These are phyloP conservation scores for Podospora anserina DNA, from an alignment of 495 filamentous ascomycete species.

Conservation along the genomic window DNA sequence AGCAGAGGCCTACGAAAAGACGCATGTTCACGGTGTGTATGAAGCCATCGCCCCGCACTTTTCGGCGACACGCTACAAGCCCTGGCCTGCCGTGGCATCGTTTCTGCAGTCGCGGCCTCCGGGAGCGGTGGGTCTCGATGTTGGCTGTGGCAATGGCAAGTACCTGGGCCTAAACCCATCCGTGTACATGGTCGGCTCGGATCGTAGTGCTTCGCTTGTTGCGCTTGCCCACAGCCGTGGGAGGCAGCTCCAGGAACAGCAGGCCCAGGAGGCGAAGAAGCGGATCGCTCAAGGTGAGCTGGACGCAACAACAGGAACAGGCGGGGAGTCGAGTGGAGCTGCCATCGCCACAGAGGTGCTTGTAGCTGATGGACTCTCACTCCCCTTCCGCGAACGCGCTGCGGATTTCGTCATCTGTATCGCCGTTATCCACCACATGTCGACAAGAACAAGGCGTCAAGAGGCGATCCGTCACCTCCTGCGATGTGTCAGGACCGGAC, in stretches of 20 bases:
- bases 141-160: constrained; percentile 97
- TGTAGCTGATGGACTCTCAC: constrained; percentile 68
- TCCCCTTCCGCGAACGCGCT: constrained; percentile 63
- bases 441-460: constrained; percentile 70
- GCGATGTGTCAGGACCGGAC: constrained; percentile 53
- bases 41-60: constrained; percentile 93
- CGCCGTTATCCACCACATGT: constrained; percentile 92
- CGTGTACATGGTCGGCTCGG: constrained; percentile 81
- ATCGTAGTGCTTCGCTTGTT: constrained; percentile 76
- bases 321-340: constrained; percentile 13
- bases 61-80: constrained; percentile 93
- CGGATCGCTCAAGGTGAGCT: constrained; percentile 1
- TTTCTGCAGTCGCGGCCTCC: constrained; percentile 67
- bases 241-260: constrained; percentile 42
- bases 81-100: constrained; percentile 86
- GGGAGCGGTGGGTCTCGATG: constrained; percentile 83
- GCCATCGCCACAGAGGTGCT: constrained; percentile 41
- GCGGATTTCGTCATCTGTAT: constrained; percentile 96
- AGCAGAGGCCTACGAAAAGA: constrained; percentile 65
- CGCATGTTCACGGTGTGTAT: constrained; percentile 90
- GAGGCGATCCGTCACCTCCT: constrained; percentile 72
- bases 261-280: constrained; percentile 7
- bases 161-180: constrained; percentile 76
- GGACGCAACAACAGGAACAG: constrained; percentile 13
- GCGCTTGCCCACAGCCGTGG: constrained; percentile 66